These are phyloP conservation scores for Phaeosphaeriaceae sp. DNA, from an alignment of 2,329 filamentous ascomycete species.

Conservation along the genomic window DNA sequence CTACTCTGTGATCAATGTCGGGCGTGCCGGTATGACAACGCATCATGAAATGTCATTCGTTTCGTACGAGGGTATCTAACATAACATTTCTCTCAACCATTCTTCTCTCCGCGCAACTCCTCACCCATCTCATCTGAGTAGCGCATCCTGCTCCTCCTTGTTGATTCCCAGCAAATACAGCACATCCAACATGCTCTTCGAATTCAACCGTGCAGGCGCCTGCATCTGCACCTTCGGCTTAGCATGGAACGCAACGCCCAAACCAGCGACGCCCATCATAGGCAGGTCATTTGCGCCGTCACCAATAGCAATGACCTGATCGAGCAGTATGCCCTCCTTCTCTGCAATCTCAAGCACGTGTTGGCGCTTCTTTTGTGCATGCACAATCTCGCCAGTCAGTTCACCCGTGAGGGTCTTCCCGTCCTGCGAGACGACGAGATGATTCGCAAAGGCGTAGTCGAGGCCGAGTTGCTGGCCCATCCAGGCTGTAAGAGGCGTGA, in stretches of 20 bases:
- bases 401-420: slow-evolving; percentile 71
- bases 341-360: slow-evolving; percentile 74
- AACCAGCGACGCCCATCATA: slow-evolving; percentile 77
- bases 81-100: neutral
- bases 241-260: slow-evolving; percentile 84
- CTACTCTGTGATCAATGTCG: too few species aligned
- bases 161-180: slow-evolving; percentile 77
- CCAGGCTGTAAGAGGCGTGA: slow-evolving; percentile 88
- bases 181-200: slow-evolving; percentile 72
- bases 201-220: slow-evolving; percentile 75
- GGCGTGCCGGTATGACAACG: too few species aligned
- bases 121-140: slow-evolving; percentile 15
- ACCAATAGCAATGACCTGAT: slow-evolving; percentile 76
- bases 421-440: slow-evolving; percentile 69
- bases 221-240: slow-evolving; percentile 83
- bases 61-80: neutral
- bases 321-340: slow-evolving; percentile 69
- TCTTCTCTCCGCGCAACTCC: neutral
- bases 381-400: slow-evolving; percentile 74
- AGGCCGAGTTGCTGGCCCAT: slow-evolving; percentile 81
- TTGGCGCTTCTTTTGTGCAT: slow-evolving; percentile 76
- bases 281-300: slow-evolving; percentile 84
- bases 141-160: slow-evolving; percentile 66
- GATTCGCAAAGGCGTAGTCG: slow-evolving; percentile 88
- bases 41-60: neutral